phyloP scores from a whole-genome alignment of 768 basidiomycete genomes.

The Naganishia friedmannii region DNA sequence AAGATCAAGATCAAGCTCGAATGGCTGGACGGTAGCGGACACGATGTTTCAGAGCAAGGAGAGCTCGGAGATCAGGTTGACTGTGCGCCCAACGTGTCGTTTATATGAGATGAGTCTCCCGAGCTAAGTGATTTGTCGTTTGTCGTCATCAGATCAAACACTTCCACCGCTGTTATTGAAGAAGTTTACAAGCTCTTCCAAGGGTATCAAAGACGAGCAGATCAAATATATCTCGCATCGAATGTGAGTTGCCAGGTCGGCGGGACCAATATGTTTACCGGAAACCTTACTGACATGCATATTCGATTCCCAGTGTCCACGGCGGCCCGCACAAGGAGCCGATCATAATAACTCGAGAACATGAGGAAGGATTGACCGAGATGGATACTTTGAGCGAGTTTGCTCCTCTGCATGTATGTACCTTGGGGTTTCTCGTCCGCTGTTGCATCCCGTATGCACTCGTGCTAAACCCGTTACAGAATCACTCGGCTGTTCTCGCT shows the following conservation, averaged over 20 bases:
- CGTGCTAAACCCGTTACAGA: conserved; percentile 35
- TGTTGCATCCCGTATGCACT: not conserved
- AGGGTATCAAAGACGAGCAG: conserved; percentile 43
- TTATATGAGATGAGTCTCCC: not conserved
- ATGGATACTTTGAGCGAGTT: conserved; percentile 64
- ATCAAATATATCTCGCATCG: conserved; percentile 52
- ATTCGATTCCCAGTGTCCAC: conserved; percentile 79
- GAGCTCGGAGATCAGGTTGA: conserved; percentile 46
- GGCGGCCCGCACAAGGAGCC: conserved; percentile 76
- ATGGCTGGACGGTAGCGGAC: conserved; percentile 37
- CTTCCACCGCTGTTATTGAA: conserved; percentile 45
- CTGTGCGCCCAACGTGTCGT: conserved; percentile 36
- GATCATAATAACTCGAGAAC: conserved; percentile 64
- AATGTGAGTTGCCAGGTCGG: conserved; percentile 36
- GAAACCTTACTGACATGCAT: conserved; percentile 55
- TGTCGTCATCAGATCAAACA: conserved; percentile 37
- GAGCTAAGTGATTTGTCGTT: not conserved
- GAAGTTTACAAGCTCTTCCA: conserved; percentile 35
- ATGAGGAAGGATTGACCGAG: conserved; percentile 68
- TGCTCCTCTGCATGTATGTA: conserved; percentile 68
- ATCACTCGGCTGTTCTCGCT: conserved; percentile 55
- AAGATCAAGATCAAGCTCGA: conserved; percentile 53
- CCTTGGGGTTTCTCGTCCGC: not conserved
- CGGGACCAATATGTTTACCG: not conserved
- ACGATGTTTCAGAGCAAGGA: conserved; percentile 38